Percentiles rank a stretch among this genome's conserved stretches.
Evolutionary conservation across 1,139 yeast genomes (phyloP).

Genomic region (Saccharomycopsis hybrid): DNA sequence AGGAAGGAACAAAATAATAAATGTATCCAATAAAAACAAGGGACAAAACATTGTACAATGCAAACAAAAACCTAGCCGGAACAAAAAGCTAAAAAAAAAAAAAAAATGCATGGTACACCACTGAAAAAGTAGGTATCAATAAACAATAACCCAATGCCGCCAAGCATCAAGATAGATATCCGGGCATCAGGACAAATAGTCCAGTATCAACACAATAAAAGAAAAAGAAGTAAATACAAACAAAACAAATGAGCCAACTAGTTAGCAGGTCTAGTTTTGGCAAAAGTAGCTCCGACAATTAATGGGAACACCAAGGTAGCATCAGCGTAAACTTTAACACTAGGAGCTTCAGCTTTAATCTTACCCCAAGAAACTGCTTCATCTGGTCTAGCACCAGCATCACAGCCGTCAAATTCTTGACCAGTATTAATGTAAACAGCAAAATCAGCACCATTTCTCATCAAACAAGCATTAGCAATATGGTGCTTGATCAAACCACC

Average conservation of each 20-base stretch:
- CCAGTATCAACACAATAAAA: no score
- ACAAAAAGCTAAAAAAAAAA: no score
- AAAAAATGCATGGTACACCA: no score
- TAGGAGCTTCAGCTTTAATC: slow-evolving; percentile 87
- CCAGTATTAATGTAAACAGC: slow-evolving; percentile 97
- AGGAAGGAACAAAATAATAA: not conserved
- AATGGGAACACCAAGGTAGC: slow-evolving; percentile 95
- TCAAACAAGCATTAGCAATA: slow-evolving; percentile 93
- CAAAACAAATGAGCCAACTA: no score
- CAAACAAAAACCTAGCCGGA: not conserved
- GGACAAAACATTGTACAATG: not conserved
- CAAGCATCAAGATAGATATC: no score
- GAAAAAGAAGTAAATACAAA: no score
- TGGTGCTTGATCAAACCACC: slow-evolving; percentile 97
- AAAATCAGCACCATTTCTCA: slow-evolving; percentile 99
- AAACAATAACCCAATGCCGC: no score
- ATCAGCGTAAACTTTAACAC: slow-evolving; percentile 90
- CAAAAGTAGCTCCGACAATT: slow-evolving; percentile 97
- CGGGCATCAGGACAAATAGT: no score
- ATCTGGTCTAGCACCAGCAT: slow-evolving; percentile 99
- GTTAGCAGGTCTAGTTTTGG: slow-evolving; percentile 32
- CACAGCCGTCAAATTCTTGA: slow-evolving; percentile 97
- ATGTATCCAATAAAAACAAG: not conserved
- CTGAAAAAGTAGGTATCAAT: no score
- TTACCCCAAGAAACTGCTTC: slow-evolving; percentile 99